Percentiles rank a stretch among this genome's conserved stretches.
Evolutionary conservation across 805 yeast genomes (phyloP).

Genomic region (Lachancea quebecensis): DNA sequence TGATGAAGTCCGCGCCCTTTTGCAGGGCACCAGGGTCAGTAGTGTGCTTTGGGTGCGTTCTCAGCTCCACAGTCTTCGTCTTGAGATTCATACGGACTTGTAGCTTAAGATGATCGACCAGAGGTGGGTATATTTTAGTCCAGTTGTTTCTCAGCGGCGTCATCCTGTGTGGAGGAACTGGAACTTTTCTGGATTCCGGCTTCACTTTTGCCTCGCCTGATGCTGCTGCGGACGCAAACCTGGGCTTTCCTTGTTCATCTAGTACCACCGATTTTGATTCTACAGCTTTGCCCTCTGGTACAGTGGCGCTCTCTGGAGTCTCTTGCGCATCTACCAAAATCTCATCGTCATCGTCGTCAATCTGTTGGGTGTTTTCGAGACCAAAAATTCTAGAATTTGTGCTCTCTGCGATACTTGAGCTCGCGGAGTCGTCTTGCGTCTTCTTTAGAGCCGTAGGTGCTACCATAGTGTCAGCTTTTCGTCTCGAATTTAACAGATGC

Average conservation of each 20-base stretch:
- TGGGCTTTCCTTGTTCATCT: conserved; percentile 85
- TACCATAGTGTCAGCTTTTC: conserved; percentile 32
- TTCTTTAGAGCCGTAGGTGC: conserved; percentile 41
- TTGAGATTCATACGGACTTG: conserved; percentile 94
- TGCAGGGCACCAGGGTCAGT: conserved; percentile 92
- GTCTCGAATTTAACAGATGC: background rate
- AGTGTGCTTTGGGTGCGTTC: conserved; percentile 71
- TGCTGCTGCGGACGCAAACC: conserved; percentile 65
- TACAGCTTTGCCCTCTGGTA: conserved; percentile 17
- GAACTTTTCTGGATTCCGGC: conserved; percentile 78
- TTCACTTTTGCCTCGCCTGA: conserved; percentile 58
- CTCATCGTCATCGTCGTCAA: conserved; percentile 34
- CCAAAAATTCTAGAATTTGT: conserved; percentile 29
- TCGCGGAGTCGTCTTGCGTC: conserved; percentile 4
- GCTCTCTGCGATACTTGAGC: background rate
- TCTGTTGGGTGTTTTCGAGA: conserved; percentile 20
- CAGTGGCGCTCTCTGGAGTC: conserved; percentile 7
- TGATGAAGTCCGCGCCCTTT: conserved; percentile 94
- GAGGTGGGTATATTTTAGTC: conserved; percentile 92
- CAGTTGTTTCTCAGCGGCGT: conserved; percentile 84
- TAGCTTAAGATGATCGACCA: conserved; percentile 88
- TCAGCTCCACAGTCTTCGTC: conserved; percentile 80
- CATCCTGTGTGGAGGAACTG: conserved; percentile 97
- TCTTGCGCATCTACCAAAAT: conserved; percentile 35
- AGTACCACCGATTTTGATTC: conserved; percentile 30